Base-by-base conservation (phyloP, 495 filamentous ascomycete species). In the Annulohypoxylon nitens region DNA sequence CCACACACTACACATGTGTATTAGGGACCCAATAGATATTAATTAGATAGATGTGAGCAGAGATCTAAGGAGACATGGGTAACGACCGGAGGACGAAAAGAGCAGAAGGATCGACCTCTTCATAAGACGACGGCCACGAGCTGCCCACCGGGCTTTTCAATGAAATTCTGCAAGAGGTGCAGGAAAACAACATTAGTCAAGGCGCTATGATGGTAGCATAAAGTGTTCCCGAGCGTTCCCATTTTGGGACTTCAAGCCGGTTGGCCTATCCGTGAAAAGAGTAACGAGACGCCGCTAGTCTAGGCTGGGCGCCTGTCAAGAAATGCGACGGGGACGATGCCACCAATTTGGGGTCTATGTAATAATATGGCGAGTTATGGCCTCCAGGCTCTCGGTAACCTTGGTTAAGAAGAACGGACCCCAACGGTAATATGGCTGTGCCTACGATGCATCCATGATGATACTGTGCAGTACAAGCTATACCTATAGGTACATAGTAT, bases 251-350 rank as follows among this genome's bases (percentile, higher is more conserved):
- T 65, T 62, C 33, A 61, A 37, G 53, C 71, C 71, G 71, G 71
- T 60, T 74, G 67, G 62, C 43, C 39, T 58, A 39, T 58, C 30
- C n/a, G n/a, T 34, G 54, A 18, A 39, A n/a, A 58, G 37, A 37
- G 36, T 48, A 11, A 62, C 30, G 14, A 41, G 34, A 45, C 51
- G 57, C 60, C 65, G 65, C 71, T 74, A 69, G 63, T 75, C 64
- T 63, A 65, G 68, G 61, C 64, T 58, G 33, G 61, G 68, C 68
- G 61, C 43, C 59, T 65, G 68, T 71, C 55, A 71, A 71, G 51
- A 64, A 67, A 61, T 71, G 62, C 33, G 45, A 68, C 69, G 68
- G 45, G 53, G 51, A 62, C 43, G 43, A 75, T 63, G 72, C 58
- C 67, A 37, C 41, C 41, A 67, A 65, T 64, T 61, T 70, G 71